Conservation (phyloP, 1,284 basidiomycete genomes). For the Ceratobasidium sp. region DNA sequence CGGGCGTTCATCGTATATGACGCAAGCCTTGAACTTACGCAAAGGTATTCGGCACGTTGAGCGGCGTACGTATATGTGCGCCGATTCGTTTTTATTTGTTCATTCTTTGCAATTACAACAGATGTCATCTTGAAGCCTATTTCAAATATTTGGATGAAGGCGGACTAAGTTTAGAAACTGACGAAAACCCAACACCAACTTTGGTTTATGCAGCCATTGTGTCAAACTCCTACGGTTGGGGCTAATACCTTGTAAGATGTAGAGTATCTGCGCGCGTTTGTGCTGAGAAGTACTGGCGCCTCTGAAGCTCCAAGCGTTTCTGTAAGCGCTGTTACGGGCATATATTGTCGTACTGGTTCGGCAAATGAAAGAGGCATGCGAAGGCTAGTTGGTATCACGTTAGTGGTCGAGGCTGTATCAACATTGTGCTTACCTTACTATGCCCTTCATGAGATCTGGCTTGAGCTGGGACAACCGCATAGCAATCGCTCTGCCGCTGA, state of each 20-base stretch:
- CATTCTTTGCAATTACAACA: too few relatives aligned
- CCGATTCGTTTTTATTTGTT: too few relatives aligned
- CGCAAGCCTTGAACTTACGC: too few relatives aligned
- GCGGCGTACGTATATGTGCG: too few relatives aligned
- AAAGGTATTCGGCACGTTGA: too few relatives aligned
- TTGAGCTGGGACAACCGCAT: constrained; percentile 33
- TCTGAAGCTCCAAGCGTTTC: constrained; percentile 13
- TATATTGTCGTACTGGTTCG: constrained; percentile 4
- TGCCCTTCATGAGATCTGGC: constrained; percentile 30
- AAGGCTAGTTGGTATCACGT: too few relatives aligned
- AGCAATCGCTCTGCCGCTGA: constrained; percentile 24
- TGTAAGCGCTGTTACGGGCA: background rate
- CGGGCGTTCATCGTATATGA: too few relatives aligned
- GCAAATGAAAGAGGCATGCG: constrained; percentile 14
- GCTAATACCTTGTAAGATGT: background rate
- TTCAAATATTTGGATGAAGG: too few relatives aligned
- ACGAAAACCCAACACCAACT: constrained; percentile 30
- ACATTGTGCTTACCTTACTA: constrained; percentile 6
- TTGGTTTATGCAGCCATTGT: constrained; percentile 28
- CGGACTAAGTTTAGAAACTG: background rate
- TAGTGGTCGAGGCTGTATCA: background rate
- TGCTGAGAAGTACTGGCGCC: constrained; percentile 16
- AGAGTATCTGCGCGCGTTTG: constrained; percentile 25
- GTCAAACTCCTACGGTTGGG: constrained; percentile 13
- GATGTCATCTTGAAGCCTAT: too few relatives aligned